These are phyloP conservation scores for Rhynchosporium graminicola DNA, from an alignment of 2,329 filamentous ascomycete species.

Conservation along the genomic window DNA sequence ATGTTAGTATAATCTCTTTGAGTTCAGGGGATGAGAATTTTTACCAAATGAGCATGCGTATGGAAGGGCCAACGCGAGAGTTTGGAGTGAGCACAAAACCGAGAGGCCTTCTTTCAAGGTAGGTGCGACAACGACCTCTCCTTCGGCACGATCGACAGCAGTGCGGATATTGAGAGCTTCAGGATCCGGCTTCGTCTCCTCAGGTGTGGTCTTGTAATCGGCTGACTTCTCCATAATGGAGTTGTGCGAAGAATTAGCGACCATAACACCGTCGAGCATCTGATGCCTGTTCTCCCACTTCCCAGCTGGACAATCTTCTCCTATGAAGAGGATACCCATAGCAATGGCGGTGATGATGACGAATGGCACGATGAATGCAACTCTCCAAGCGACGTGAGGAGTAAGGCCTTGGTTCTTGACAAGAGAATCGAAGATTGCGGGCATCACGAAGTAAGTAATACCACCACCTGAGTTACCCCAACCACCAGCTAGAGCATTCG, in stretches of 20 bases:
- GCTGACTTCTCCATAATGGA: slow-evolving; percentile 48
- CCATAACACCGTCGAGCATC: slow-evolving; percentile 36
- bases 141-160: slow-evolving; percentile 54
- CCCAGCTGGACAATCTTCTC: slow-evolving; percentile 80
- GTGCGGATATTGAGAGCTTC: slow-evolving; percentile 49
- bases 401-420: slow-evolving; percentile 59
- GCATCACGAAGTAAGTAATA: slow-evolving; percentile 93
- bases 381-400: slow-evolving; percentile 74
- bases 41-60: slow-evolving; percentile 62
- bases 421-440: slow-evolving; percentile 80
- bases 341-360: slow-evolving; percentile 70
- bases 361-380: slow-evolving; percentile 82
- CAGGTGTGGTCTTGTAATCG: slow-evolving; percentile 45
- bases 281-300: slow-evolving; percentile 71
- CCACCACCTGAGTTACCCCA: slow-evolving; percentile 87
- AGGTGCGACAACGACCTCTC: slow-evolving; percentile 57
- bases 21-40: slow-evolving; percentile 52
- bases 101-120: slow-evolving; percentile 49
- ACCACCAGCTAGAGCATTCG: slow-evolving; percentile 82
- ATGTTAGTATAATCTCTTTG: slow-evolving; percentile 12
- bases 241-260: slow-evolving; percentile 12
- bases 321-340: slow-evolving; percentile 69
- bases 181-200: slow-evolving; percentile 42
- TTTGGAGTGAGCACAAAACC: slow-evolving; percentile 54
- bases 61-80: slow-evolving; percentile 53